Evolutionary conservation across 768 basidiomycete genomes (phyloP).

Genomic region (Auricularia cornea): DNA sequence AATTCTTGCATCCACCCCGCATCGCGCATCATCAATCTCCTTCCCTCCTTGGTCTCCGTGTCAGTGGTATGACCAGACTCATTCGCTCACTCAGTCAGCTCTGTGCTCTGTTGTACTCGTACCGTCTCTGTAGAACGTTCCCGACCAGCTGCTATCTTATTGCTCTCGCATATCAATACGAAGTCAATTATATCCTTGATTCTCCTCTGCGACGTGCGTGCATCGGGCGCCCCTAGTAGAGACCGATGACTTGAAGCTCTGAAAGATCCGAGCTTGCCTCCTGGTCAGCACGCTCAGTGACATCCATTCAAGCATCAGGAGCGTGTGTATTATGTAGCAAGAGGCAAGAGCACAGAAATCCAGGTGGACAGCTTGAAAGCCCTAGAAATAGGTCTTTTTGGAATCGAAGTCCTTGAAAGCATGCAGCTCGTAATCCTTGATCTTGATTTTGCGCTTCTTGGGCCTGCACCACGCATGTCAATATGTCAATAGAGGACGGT

Average conservation of each 20-base stretch:
- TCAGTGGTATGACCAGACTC: neutral
- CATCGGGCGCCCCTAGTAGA: too few species aligned
- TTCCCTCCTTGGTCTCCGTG: neutral
- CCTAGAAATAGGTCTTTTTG: neutral
- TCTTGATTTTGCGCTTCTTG: neutral
- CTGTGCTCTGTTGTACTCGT: neutral
- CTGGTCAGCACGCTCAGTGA: too few species aligned
- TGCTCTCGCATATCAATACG: neutral
- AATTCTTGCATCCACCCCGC: slow-evolving; percentile 2
- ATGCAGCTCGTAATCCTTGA: slow-evolving; percentile 1
- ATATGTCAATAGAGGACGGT: neutral
- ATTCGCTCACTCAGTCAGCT: neutral
- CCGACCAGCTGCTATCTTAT: neutral
- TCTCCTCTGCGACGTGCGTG: too few species aligned
- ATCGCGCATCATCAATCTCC: neutral
- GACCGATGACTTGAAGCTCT: too few species aligned
- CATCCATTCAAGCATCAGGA: neutral
- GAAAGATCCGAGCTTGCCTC: too few species aligned
- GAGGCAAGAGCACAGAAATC: too few species aligned
- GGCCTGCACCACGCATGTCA: neutral
- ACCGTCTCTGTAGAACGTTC: neutral
- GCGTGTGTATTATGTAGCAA: too few species aligned
- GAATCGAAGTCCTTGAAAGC: neutral
- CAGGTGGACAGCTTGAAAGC: too few species aligned
- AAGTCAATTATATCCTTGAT: neutral